phyloP scores from a whole-genome alignment of 176 grass and related monocot genomes.

The Microstegium vimineum region DNA sequence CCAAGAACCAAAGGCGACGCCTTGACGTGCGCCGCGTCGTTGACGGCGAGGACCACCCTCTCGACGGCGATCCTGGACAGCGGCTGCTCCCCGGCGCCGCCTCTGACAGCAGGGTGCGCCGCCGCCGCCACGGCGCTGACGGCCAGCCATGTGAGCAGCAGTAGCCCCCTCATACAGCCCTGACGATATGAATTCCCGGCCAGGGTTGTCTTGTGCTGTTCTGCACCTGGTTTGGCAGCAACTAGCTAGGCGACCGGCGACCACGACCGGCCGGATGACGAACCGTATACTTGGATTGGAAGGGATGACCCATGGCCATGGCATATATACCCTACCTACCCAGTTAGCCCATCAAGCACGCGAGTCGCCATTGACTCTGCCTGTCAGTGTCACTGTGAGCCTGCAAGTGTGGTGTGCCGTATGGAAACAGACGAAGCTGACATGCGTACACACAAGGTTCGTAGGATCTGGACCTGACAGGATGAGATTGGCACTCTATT shows the following conservation, averaged over 20 bases:
- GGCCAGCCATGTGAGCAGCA: constrained; percentile 26
- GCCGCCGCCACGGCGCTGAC: constrained; percentile 7
- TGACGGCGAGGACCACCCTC: constrained; percentile 20
- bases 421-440: not conserved
- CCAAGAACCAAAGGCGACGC: constrained; percentile 48
- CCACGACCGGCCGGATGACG: not conserved
- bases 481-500: too few species aligned
- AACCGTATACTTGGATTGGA: not conserved
- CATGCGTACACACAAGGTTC: not conserved
- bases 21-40: constrained; percentile 38
- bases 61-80: constrained; percentile 56
- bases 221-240: not conserved
- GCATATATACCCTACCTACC: not conserved
- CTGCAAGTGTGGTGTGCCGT: not conserved
- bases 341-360: not conserved
- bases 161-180: not conserved
- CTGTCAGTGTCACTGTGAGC: not conserved
- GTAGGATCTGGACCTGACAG: not conserved
- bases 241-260: not conserved
- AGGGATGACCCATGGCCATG: not conserved
- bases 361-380: not conserved
- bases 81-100: constrained; percentile 47
- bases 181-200: not conserved
- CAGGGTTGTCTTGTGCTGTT: not conserved
- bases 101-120: constrained; percentile 8